Percentiles rank a stretch among this genome's conserved stretches.
These are phyloP conservation scores for Thamnidium elegans DNA, from an alignment of 192 early-diverging fungal species.

Conservation along the genomic window DNA sequence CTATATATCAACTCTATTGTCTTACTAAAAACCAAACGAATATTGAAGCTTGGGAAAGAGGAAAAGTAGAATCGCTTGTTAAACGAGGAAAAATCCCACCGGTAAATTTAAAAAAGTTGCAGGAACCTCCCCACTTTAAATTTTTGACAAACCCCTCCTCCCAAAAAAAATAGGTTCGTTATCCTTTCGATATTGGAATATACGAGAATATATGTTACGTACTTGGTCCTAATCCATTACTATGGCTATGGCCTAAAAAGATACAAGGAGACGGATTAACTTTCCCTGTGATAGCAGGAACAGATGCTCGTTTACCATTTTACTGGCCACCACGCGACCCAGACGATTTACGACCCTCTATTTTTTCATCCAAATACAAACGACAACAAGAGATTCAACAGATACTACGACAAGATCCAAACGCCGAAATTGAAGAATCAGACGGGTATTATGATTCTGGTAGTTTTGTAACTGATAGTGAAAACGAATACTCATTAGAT, in stretches of 20 bases:
- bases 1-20: slow-evolving; percentile 73
- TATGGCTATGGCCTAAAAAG: slow-evolving; percentile 77
- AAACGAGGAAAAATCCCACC: slow-evolving; percentile 55
- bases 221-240: slow-evolving; percentile 62
- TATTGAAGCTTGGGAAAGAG: slow-evolving; percentile 78
- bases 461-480: slow-evolving; percentile 22
- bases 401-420: not conserved
- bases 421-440: slow-evolving; percentile 7
- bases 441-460: slow-evolving; percentile 33
- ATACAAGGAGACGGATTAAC: slow-evolving; percentile 63
- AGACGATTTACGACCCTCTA: slow-evolving; percentile 38
- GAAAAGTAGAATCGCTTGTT: slow-evolving; percentile 63
- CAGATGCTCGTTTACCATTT: slow-evolving; percentile 20
- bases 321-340: slow-evolving; percentile 40
- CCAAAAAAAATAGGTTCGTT: slow-evolving; percentile 39
- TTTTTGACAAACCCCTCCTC: too few relatives aligned
- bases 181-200: slow-evolving; percentile 82
- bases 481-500: slow-evolving; percentile 18
- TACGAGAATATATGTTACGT: slow-evolving; percentile 71
- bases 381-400: slow-evolving; percentile 22
- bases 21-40: slow-evolving; percentile 67
- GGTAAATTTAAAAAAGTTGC: slow-evolving; percentile 23
- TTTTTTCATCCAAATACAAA: slow-evolving; percentile 27
- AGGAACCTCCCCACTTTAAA: not conserved
- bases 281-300: slow-evolving; percentile 56